Evolutionary conservation across 2,329 filamentous ascomycete genomes (phyloP).

Genomic region (Aureobasidium sp.): DNA sequence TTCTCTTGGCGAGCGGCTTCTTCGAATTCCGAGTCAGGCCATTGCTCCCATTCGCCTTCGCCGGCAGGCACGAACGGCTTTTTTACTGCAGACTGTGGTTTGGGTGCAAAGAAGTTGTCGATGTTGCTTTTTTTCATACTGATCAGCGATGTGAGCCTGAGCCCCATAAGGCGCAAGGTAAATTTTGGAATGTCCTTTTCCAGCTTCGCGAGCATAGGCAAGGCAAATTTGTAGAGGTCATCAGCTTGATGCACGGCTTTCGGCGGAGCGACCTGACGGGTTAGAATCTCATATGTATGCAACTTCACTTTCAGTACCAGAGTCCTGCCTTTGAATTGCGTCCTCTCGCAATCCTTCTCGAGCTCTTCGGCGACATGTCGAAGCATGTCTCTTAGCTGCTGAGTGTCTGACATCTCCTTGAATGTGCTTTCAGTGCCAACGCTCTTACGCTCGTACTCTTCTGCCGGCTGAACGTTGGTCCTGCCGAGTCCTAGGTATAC

Average conservation of each 20-base stretch:
- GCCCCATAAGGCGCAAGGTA: slow-evolving; percentile 76
- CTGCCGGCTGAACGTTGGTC: slow-evolving; percentile 76
- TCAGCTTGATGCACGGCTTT: slow-evolving; percentile 66
- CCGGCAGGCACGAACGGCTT: slow-evolving; percentile 28
- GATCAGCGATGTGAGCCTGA: slow-evolving; percentile 80
- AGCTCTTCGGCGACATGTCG: slow-evolving; percentile 76
- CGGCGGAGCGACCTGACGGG: slow-evolving; percentile 69
- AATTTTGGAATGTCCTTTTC: slow-evolving; percentile 76
- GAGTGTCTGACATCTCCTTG: slow-evolving; percentile 63
- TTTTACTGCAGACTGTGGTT: slow-evolving; percentile 34
- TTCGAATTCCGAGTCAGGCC: slow-evolving; percentile 61
- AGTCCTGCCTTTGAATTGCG: slow-evolving; percentile 82
- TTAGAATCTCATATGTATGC: slow-evolving; percentile 87
- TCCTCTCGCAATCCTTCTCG: slow-evolving; percentile 73
- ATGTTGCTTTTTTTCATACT: slow-evolving; percentile 76
- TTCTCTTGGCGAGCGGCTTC: slow-evolving; percentile 53
- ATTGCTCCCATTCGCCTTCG: slow-evolving; percentile 57
- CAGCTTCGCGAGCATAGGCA: slow-evolving; percentile 78
- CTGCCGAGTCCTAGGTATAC: slow-evolving; percentile 82
- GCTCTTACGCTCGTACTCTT: slow-evolving; percentile 86
- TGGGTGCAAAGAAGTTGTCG: slow-evolving; percentile 65
- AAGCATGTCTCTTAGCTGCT: slow-evolving; percentile 67
- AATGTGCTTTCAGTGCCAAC: slow-evolving; percentile 94
- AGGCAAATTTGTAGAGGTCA: slow-evolving; percentile 72
- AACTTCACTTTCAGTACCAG: slow-evolving; percentile 88